Base-by-base conservation (phyloP, 2,329 filamentous ascomycete species). In the Alternaria sp. region DNA sequence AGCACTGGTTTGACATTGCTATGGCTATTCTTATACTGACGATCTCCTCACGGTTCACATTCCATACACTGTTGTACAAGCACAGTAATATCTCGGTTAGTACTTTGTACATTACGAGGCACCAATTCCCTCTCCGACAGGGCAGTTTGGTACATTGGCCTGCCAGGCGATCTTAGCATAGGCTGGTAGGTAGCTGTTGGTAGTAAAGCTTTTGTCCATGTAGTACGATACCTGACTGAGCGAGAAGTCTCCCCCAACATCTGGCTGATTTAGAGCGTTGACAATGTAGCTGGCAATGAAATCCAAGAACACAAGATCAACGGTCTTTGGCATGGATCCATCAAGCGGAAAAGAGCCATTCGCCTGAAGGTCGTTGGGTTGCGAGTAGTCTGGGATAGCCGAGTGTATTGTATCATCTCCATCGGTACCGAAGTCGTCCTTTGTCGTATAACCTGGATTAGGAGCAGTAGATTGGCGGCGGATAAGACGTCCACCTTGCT, bases 341-440 rank as follows among this genome's bases (percentile, higher is more conserved):
- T 81, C 76, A 2, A 70, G 59, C 0, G 83, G 82, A 55, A 87
- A 85, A 0, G 81, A 83, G 7, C 75, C 84, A 16, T 82, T 80
- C 3, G 80, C 81, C 68, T 85, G 82, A 66, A 85, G 83, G 66
- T 84, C 84, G 62, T 82, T 79, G 5, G 85, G 85, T 44, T 84
- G 79, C 1, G 67, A 45, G 74, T 83, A 85, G 57, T 78, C 70
- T 1, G 84, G 80, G 44, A 87, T 85, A 8, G 57, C 53, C 4
- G 78, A 76, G 73, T 88, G 86, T 6, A 80, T 67, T 0, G 86
- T 88, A 62, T 88, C 86, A 66, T 88, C 86, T 16, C 85, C 84
- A 65, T 82, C 85, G 3, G 74, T 80, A 52, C 86, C 86, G 65
- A 86, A 87, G 69, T 87, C 86, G 63, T 88, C 86, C 3, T 70